These are phyloP conservation scores for Coemansia sp. DNA, from an alignment of 371 early-diverging fungal genomes.

Conservation along the genomic window DNA sequence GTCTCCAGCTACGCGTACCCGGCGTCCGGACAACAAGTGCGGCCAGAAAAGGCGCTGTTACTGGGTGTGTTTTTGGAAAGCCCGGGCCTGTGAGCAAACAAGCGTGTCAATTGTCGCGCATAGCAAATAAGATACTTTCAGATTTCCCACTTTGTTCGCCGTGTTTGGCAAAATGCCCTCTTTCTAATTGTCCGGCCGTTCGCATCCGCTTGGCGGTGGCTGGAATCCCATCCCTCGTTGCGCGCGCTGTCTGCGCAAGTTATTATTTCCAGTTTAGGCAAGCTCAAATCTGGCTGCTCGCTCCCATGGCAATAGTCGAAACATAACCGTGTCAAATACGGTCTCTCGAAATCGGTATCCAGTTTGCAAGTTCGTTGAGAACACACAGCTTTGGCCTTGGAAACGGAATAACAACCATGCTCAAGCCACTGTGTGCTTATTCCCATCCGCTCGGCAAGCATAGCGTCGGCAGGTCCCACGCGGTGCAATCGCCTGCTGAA, in stretches of 20 bases:
- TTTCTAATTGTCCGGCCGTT: neutral
- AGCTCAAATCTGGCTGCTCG: neutral
- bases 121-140: neutral
- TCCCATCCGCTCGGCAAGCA: too few relatives aligned
- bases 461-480: too few relatives aligned
- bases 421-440: too few relatives aligned
- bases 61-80: conserved; percentile 1
- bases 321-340: conserved; percentile 2
- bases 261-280: neutral
- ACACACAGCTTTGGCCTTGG: neutral
- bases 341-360: neutral
- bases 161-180: neutral
- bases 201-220: conserved; percentile 8
- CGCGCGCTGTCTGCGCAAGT: neutral
- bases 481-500: too few relatives aligned
- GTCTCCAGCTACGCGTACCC: conserved; percentile 7
- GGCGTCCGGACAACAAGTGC: neutral
- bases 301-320: neutral
- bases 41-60: conserved; percentile 3
- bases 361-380: neutral
- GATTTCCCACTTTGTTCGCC: conserved; percentile 7
- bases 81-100: conserved; percentile 7
- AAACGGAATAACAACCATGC: neutral
- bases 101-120: conserved; percentile 2
- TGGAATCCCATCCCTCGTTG: conserved; percentile 4